Conservation (phyloP, 768 basidiomycete species). For the Pisolithus sp. region DNA sequence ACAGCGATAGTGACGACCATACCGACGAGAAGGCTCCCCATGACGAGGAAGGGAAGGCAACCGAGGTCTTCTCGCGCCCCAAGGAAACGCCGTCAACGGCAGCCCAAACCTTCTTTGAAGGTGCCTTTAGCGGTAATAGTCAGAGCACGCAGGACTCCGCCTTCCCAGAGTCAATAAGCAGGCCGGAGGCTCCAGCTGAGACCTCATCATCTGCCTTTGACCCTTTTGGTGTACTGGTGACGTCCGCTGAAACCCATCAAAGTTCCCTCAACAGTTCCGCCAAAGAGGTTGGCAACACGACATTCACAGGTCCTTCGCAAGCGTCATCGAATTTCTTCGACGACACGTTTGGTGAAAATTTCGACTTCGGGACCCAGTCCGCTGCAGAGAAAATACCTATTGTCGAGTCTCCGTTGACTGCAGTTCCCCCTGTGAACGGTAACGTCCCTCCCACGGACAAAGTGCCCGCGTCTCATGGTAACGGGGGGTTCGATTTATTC, state of each 20-base stretch:
- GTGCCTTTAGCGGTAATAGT: constrained; percentile 41
- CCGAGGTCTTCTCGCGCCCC: constrained; percentile 10
- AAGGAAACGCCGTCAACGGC: constrained; percentile 6
- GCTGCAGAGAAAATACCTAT: constrained; percentile 30
- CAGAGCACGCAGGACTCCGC: constrained; percentile 21
- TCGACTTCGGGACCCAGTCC: constrained; percentile 44
- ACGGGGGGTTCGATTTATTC: constrained; percentile 9
- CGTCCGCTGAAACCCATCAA: constrained; percentile 16
- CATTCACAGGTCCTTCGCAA: constrained; percentile 31
- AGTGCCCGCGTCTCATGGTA: constrained; percentile 1
- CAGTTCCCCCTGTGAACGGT: constrained; percentile 21
- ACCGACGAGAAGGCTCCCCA: constrained; percentile 27
- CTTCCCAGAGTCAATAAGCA: constrained; percentile 9
- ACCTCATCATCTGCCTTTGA: constrained; percentile 25
- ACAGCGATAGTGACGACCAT: constrained; percentile 42
- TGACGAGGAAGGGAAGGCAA: constrained; percentile 12
- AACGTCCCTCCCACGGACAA: constrained; percentile 8
- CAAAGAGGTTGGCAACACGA: constrained; percentile 59
- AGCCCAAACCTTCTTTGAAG: constrained; percentile 42
- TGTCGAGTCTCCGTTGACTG: constrained; percentile 22
- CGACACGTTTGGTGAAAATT: constrained; percentile 56
- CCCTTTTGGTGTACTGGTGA: constrained; percentile 34
- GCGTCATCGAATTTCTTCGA: constrained; percentile 50
- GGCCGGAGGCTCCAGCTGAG: constrained; percentile 11
- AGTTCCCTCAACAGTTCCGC: constrained; percentile 57